A percentile compares a stretch with the other conserved stretches of the same genome.
These are phyloP conservation scores for Candida pseudofarinosa DNA, from an alignment of 805 yeast species.

Conservation along the genomic window DNA sequence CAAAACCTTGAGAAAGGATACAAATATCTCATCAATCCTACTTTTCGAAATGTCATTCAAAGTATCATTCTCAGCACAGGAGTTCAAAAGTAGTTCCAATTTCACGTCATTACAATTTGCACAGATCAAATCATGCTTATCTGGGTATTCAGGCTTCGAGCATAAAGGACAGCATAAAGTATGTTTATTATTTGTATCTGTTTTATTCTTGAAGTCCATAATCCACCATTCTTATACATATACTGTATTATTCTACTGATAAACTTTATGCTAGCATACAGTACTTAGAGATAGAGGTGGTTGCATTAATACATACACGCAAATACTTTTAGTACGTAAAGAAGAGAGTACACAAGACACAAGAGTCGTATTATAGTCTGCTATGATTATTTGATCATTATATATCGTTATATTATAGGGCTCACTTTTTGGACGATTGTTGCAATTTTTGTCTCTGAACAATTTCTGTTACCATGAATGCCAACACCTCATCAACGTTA, in stretches of 20 bases:
- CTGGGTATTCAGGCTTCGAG: constrained; percentile 6
- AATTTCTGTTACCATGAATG: constrained; percentile 56
- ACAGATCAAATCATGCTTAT: constrained; percentile 18
- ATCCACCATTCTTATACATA: not conserved
- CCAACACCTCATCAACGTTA: constrained; percentile 52
- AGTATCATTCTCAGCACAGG: constrained; percentile 22
- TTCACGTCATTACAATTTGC: constrained; percentile 15
- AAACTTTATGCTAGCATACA: not conserved
- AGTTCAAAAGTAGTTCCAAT: constrained; percentile 20
- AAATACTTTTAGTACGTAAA: too few species aligned
- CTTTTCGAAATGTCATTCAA: constrained; percentile 10
- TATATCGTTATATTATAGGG: too few species aligned
- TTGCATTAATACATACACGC: not conserved
- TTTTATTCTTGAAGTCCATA: not conserved
- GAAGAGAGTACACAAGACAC: not conserved
- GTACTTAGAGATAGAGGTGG: not conserved
- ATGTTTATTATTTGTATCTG: not conserved
- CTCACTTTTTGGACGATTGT: not conserved
- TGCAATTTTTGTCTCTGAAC: constrained; percentile 38
- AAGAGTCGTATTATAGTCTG: not conserved
- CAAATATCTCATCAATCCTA: not conserved
- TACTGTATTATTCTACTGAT: not conserved
- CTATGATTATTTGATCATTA: not conserved
- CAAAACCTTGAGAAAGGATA: not conserved
- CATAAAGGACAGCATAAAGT: constrained; percentile 15